A percentile compares a stretch with the other conserved stretches of the same genome.
Evolutionary conservation across 371 early-diverging fungal genomes (phyloP).

Genomic region (Mortierella sp.): DNA sequence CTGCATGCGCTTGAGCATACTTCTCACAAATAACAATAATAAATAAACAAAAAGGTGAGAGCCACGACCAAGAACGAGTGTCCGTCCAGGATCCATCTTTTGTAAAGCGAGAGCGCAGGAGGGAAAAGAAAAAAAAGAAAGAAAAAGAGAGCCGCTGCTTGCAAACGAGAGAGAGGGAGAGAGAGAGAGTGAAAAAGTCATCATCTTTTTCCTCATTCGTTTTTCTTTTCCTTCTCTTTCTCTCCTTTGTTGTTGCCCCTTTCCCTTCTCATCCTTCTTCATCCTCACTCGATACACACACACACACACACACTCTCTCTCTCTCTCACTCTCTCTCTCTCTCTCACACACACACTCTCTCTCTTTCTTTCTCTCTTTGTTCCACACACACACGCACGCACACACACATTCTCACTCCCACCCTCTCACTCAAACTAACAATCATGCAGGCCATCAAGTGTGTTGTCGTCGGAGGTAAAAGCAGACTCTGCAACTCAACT

Average conservation of each 20-base stretch:
- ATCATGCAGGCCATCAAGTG: slow-evolving; percentile 98
- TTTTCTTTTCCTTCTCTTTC: not conserved
- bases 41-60: no score
- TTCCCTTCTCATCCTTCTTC: not conserved
- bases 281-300: not conserved
- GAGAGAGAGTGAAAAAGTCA: slow-evolving; percentile 2
- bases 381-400: not conserved
- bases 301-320: not conserved
- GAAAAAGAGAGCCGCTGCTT: not conserved
- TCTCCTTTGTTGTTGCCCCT: not conserved
- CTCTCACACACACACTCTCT: not conserved
- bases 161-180: not conserved
- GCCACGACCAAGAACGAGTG: no score
- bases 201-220: slow-evolving; percentile 3
- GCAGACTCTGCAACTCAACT: not conserved
- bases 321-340: not conserved
- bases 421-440: not conserved
- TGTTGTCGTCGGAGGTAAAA: slow-evolving; percentile 94
- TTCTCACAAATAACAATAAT: no score
- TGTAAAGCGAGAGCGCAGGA: not conserved
- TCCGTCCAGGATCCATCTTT: no score
- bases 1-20: no score
- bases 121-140: not conserved
- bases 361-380: not conserved
- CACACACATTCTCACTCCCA: slow-evolving; percentile 2